Percentiles rank a stretch among this genome's conserved stretches.
phyloP scores from a whole-genome alignment of 768 basidiomycete species.

The Lenzites betulinus region DNA sequence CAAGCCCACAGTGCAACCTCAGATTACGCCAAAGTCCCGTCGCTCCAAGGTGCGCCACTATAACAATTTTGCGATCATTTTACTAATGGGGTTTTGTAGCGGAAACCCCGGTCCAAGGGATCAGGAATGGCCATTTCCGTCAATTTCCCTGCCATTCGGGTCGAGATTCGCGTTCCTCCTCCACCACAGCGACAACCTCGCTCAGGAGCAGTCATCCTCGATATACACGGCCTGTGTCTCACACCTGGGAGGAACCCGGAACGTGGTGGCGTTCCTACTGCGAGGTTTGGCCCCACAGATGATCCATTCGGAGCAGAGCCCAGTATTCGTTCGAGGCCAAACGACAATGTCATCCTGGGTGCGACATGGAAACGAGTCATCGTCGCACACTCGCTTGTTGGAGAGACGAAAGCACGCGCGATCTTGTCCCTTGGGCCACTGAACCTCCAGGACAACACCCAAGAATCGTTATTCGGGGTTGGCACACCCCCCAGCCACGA shows the following conservation, averaged over 20 bases:
- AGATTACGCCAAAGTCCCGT: not conserved
- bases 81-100: not conserved
- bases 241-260: conserved; percentile 33
- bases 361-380: conserved; percentile 48
- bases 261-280: conserved; percentile 11
- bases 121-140: conserved; percentile 34
- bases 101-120: not conserved
- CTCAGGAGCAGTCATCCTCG: conserved; percentile 70
- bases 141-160: conserved; percentile 57
- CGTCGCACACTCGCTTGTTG: conserved; percentile 47
- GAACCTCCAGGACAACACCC: conserved; percentile 4
- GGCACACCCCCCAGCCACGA: conserved; percentile 19
- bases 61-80: not conserved
- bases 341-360: conserved; percentile 36
- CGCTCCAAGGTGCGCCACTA: conserved; percentile 12
- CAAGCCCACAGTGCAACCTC: conserved; percentile 1
- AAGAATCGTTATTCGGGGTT: conserved; percentile 3
- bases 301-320: conserved; percentile 7
- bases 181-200: conserved; percentile 48
- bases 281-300: conserved; percentile 34
- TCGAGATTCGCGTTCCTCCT: conserved; percentile 69
- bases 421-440: conserved; percentile 56
- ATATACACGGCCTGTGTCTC: conserved; percentile 55
- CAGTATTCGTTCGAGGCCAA: not conserved
- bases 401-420: conserved; percentile 42